A percentile compares a stretch with the other conserved stretches of the same genome.
These are phyloP conservation scores for Didymella lethalis DNA, from an alignment of 2,329 filamentous ascomycete species.

Conservation along the genomic window DNA sequence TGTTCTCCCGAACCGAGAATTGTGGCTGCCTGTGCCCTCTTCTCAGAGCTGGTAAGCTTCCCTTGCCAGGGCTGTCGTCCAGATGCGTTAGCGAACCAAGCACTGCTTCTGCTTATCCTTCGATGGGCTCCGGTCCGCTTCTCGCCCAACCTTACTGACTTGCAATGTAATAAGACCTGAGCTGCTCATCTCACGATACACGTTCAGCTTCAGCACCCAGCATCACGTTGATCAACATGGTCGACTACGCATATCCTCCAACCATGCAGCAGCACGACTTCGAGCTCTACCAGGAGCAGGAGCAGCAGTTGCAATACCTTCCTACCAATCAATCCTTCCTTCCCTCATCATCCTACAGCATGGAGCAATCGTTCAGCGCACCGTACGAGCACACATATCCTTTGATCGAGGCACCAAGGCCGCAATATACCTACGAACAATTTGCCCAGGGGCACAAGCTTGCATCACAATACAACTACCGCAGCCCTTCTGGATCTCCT, in stretches of 20 bases:
- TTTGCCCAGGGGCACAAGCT: conserved; percentile 50
- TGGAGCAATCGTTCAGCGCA: conserved; percentile 50
- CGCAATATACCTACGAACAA: conserved; percentile 48
- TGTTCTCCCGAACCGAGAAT: conserved; percentile 9
- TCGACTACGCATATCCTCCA: conserved; percentile 46
- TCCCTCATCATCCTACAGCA: conserved; percentile 38
- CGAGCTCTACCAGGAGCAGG: conserved; percentile 47
- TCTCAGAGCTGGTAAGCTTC: conserved; percentile 45
- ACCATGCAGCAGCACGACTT: conserved; percentile 50
- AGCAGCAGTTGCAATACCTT: conserved; percentile 46
- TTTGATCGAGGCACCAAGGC: conserved; percentile 42
- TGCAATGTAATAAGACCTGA: conserved; percentile 28
- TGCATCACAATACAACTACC: conserved; percentile 48
- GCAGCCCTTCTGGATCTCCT: conserved; percentile 54
- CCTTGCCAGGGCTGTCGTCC: conserved; percentile 35
- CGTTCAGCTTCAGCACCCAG: conserved; percentile 16
- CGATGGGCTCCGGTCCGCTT: conserved; percentile 16
- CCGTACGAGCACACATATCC: conserved; percentile 47
- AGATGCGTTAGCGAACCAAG: conserved; percentile 13
- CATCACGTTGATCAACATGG: conserved; percentile 39
- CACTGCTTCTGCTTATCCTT: conserved; percentile 19
- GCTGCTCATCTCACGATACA: conserved; percentile 28
- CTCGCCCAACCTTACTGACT: conserved; percentile 42
- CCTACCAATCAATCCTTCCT: conserved; percentile 42
- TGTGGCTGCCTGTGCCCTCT: conserved; percentile 26